phyloP scores from a whole-genome alignment of 1,139 yeast species.

The Suhomyces guaymorum region DNA sequence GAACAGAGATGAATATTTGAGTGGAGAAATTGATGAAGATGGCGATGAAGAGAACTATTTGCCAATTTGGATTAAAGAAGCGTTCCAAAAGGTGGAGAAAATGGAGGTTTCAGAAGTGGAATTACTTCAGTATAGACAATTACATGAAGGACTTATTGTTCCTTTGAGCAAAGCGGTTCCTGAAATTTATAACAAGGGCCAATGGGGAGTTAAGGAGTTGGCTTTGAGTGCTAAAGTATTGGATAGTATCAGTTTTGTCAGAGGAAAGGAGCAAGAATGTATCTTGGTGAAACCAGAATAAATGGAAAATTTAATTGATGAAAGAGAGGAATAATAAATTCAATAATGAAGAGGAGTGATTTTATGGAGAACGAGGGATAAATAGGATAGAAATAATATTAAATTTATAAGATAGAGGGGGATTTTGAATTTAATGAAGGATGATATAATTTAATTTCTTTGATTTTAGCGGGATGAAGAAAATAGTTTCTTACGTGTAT shows the following conservation, averaged over 20 bases:
- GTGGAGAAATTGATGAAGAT: slow-evolving; percentile 21
- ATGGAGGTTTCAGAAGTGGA: slow-evolving; percentile 50
- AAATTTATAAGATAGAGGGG: too few relatives aligned
- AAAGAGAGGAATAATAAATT: too few relatives aligned
- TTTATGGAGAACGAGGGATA: not conserved
- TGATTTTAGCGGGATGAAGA: too few relatives aligned
- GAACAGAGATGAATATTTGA: slow-evolving; percentile 43
- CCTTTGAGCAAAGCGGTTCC: slow-evolving; percentile 55
- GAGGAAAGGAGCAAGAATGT: slow-evolving; percentile 62
- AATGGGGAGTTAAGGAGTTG: slow-evolving; percentile 63
- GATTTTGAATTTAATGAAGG: too few relatives aligned
- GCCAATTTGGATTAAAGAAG: slow-evolving; percentile 54
- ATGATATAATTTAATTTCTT: too few relatives aligned
- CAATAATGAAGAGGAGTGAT: too few relatives aligned
- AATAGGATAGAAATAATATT: not conserved
- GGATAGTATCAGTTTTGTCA: slow-evolving; percentile 57
- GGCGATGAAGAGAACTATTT: slow-evolving; percentile 34
- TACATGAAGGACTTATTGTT: slow-evolving; percentile 60
- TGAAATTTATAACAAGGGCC: slow-evolving; percentile 59
- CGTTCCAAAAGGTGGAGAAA: slow-evolving; percentile 43
- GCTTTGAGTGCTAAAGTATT: slow-evolving; percentile 61
- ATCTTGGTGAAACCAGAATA: slow-evolving; percentile 45
- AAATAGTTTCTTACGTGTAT: too few relatives aligned
- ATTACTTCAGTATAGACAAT: slow-evolving; percentile 52
- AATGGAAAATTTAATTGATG: not conserved